Evolutionary conservation across 179 eudicot genomes (phyloP).

Genomic region (Carnegiea gigantea): DNA sequence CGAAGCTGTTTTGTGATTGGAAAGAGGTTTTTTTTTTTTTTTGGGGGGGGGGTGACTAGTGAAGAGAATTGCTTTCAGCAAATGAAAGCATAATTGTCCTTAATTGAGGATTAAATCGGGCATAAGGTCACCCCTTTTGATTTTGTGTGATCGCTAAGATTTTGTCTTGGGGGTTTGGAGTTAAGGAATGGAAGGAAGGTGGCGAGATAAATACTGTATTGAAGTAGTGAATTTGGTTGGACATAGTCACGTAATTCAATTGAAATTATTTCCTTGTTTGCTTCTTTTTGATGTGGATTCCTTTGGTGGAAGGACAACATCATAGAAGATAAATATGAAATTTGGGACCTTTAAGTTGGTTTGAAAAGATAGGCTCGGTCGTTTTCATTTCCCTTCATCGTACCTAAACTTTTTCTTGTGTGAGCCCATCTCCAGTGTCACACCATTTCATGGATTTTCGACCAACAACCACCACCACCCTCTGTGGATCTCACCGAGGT

Average conservation of each 20-base stretch:
- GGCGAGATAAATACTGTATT: no score
- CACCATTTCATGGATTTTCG: no score
- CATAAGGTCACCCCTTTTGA: not conserved
- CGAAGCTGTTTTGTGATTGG: not conserved
- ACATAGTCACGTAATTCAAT: not conserved
- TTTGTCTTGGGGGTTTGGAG: not conserved
- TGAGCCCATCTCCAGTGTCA: no score
- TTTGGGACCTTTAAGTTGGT: not conserved
- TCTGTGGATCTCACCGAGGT: no score
- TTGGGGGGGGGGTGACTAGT: not conserved
- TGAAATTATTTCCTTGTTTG: not conserved
- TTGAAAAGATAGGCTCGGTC: no score
- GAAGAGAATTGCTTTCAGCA: not conserved
- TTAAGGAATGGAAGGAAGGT: no score
- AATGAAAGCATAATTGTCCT: not conserved
- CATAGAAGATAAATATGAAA: not conserved
- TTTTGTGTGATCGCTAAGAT: not conserved
- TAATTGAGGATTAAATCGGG: not conserved
- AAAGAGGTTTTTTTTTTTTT: no score
- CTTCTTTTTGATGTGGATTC: not conserved
- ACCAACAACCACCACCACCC: no score
- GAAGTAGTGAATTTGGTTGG: not conserved
- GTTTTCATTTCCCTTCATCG: no score
- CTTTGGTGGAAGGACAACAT: not conserved
- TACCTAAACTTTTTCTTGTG: no score